phyloP scores from a whole-genome alignment of 2,329 filamentous ascomycete genomes.

The Chaetomiaceae sp. region DNA sequence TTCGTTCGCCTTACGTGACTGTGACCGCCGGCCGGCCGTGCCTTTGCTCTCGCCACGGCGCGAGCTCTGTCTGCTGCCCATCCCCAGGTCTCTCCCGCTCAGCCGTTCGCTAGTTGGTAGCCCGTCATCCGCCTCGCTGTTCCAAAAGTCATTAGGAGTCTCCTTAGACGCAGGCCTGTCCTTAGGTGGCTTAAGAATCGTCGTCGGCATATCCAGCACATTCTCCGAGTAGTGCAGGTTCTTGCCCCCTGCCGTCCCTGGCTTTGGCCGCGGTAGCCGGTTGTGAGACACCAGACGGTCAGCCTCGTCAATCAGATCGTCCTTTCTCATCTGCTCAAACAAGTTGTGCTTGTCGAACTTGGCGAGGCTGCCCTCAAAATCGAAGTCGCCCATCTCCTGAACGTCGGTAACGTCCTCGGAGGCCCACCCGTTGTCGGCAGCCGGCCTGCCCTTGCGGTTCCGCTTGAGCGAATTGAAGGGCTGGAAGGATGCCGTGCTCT shows the following conservation, averaged over 20 bases:
- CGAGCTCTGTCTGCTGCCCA: conserved; percentile 47
- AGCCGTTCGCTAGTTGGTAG: conserved; percentile 42
- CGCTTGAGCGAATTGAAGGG: conserved; percentile 59
- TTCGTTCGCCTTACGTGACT: conserved; percentile 54
- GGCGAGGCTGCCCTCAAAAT: conserved; percentile 82
- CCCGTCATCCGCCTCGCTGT: conserved; percentile 68
- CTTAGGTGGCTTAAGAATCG: conserved; percentile 32
- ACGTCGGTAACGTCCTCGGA: conserved; percentile 95
- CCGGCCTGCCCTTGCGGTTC: conserved; percentile 42
- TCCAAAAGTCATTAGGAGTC: conserved; percentile 57
- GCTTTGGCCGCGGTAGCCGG: conserved; percentile 55
- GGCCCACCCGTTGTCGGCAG: conserved; percentile 76
- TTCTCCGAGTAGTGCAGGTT: conserved; percentile 91
- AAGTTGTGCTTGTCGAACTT: conserved; percentile 93
- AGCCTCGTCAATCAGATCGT: conserved; percentile 84
- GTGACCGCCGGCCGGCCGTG: conserved; percentile 45
- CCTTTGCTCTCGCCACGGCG: conserved; percentile 52
- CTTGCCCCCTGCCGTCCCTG: conserved; percentile 74
- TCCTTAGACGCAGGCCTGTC: conserved; percentile 29
- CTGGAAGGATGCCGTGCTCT: conserved; percentile 59
- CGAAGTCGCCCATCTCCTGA: conserved; percentile 89
- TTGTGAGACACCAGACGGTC: conserved; percentile 91
- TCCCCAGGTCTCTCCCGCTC: conserved; percentile 49
- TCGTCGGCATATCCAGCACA: conserved; percentile 63
- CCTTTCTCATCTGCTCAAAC: conserved; percentile 86